Conservation (phyloP, 495 filamentous ascomycete species). For the Penicillium pulvis region DNA sequence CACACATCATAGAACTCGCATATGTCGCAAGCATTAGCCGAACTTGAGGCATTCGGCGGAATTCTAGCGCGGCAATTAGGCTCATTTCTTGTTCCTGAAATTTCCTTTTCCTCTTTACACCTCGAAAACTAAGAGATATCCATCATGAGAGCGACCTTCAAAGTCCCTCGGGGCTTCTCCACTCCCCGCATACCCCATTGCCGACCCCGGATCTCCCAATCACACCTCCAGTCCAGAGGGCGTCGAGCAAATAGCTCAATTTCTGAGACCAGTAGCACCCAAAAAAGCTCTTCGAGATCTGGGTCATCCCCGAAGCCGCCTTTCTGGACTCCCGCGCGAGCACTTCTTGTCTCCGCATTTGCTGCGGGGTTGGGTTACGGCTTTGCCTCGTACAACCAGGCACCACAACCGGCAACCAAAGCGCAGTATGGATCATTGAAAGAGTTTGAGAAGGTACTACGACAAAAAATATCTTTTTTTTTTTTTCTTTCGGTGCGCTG, state of each 20-base stretch:
- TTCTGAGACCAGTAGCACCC: slow-evolving; percentile 5
- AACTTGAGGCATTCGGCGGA: background rate
- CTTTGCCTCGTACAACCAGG: slow-evolving; percentile 28
- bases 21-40: slow-evolving; percentile 8
- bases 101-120: background rate
- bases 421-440: slow-evolving; percentile 43
- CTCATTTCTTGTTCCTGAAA: background rate
- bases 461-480: slow-evolving; percentile 58
- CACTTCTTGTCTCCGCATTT: slow-evolving; percentile 36
- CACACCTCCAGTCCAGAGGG: slow-evolving; percentile 10
- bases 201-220: slow-evolving; percentile 22
- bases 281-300: slow-evolving; percentile 13
- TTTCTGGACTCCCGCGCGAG: slow-evolving; percentile 37
- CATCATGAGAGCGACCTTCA: slow-evolving; percentile 28
- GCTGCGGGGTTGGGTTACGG: slow-evolving; percentile 42
- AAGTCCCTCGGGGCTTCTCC: slow-evolving; percentile 32
- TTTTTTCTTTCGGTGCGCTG: background rate
- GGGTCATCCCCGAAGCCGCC: slow-evolving; percentile 21
- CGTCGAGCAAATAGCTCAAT: slow-evolving; percentile 24
- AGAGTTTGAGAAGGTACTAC: slow-evolving; percentile 47
- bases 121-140: background rate
- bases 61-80: background rate
- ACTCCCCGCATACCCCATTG: slow-evolving; percentile 31
- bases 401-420: slow-evolving; percentile 14
- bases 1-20: slow-evolving; percentile 17